Evolutionary conservation across 805 yeast species (phyloP), one percentile per base, ranked within the genome.

Genomic region (Kluyveromyces aestuarii): DNA sequence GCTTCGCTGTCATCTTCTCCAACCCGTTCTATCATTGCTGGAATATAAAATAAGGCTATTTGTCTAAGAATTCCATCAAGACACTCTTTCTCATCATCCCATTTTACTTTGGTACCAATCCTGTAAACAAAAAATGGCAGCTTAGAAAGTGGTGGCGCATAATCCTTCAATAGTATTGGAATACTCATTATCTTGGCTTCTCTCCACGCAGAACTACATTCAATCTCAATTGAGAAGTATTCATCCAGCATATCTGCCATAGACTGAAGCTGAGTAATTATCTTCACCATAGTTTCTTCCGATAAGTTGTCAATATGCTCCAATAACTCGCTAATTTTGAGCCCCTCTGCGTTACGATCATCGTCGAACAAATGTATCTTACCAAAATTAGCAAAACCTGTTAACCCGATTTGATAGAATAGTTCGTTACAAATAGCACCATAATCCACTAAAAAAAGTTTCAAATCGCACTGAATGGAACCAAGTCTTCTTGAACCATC

Each of bases 331-430:
- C 35, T 48, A 10, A 61, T 44, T 4, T 43, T 50, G 19, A 64
- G 44, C 10, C 52, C 52, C 1, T 52, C 47, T 2, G 48, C 46
- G 6, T 42, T 11, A 2, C 44, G 40, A 6, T 67, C 64, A 4
- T 61, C 58, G 16, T 50, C 45, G 51, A 61, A 64, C 1, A 82
- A 62, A 21, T 63, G 57, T 1, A 83, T 70, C 7, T 62, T 63
- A 1, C 99, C 98, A 66, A 80, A 91, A 59, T 89, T 90, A 40
- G 84, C 77, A 65, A 93, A 88, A 50, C 87, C 87, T 0, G 83
- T 67, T 13, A 93, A 65, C 0, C 85, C 88, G 5, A 85, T 67
- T 57, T 93, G 97, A 64, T 89, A 93, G 58, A 85, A 89, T 48
- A 88, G 71, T 52, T 86, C 87, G 51, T 68, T 66, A 27, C 82